Conservation (phyloP, 345 rosid genomes). For the Lenwebbia sp. region DNA sequence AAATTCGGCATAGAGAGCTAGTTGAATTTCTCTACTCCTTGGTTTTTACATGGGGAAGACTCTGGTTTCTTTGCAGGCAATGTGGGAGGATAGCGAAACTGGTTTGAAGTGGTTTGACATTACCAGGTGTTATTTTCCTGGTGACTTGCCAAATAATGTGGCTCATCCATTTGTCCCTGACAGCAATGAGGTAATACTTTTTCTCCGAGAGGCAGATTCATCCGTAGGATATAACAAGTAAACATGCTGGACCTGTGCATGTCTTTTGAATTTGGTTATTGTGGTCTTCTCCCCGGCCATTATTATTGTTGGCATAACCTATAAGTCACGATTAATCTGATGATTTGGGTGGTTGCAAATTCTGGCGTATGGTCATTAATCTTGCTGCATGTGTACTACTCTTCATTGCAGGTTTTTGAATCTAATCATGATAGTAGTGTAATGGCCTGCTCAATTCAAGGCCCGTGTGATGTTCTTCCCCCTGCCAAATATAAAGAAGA, state of each 20-base stretch:
- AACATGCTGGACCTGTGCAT: neutral
- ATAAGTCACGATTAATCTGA: neutral
- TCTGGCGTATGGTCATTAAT: neutral
- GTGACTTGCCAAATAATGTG: constrained; percentile 50
- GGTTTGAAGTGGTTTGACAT: constrained; percentile 52
- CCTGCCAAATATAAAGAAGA: constrained; percentile 39
- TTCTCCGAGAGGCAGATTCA: neutral
- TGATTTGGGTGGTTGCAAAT: neutral
- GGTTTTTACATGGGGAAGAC: neutral
- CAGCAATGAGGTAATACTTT: constrained; percentile 39
- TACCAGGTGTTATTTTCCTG: constrained; percentile 53
- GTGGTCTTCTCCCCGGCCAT: neutral
- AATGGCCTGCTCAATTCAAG: constrained; percentile 40
- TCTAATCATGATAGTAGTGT: constrained; percentile 44
- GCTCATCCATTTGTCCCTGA: constrained; percentile 45
- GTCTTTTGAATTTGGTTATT: neutral
- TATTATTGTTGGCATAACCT: neutral
- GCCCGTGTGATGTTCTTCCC: constrained; percentile 53
- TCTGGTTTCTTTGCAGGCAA: constrained; percentile 25
- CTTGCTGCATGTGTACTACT: neutral
- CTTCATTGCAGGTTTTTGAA: constrained; percentile 40
- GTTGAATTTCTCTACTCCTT: neutral
- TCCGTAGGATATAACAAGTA: neutral
- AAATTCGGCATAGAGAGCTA: neutral
- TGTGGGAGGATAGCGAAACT: constrained; percentile 56